Evolutionary conservation across 1,284 basidiomycete species (phyloP).

Genomic region (Leccinum angustisporum): DNA sequence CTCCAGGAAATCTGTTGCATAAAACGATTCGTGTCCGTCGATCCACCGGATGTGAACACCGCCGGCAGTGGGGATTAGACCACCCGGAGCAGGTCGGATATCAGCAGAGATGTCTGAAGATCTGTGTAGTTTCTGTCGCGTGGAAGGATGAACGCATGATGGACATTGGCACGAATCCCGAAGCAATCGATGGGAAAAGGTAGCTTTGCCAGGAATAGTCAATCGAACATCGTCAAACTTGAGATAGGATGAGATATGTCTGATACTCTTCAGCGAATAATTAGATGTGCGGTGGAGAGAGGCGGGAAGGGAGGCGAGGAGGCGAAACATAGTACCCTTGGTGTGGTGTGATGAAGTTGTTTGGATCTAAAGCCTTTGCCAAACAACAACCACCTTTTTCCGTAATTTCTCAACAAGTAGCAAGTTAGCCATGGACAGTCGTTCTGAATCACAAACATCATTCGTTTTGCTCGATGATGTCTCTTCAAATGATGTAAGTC

Average conservation of each 20-base stretch:
- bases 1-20: conserved; percentile 48
- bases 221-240: conserved; percentile 17
- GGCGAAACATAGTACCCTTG: conserved; percentile 14
- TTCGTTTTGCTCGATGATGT: conserved; percentile 28
- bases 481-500: background rate
- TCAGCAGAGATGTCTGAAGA: conserved; percentile 62
- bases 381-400: conserved; percentile 18
- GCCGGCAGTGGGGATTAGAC: conserved; percentile 37
- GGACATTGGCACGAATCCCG: conserved; percentile 48
- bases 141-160: conserved; percentile 70
- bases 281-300: background rate
- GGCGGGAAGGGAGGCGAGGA: background rate
- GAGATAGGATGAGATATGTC: conserved; percentile 11
- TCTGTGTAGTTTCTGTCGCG: conserved; percentile 73
- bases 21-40: conserved; percentile 59
- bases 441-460: conserved; percentile 30
- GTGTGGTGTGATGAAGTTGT: conserved; percentile 17
- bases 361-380: conserved; percentile 32
- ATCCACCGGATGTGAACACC: conserved; percentile 58
- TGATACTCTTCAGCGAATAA: background rate
- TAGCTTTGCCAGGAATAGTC: conserved; percentile 36
- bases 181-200: conserved; percentile 52
- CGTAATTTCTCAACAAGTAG: background rate
- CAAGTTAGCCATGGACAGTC: conserved; percentile 12
- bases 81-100: conserved; percentile 36